These are phyloP conservation scores for Cyamopsis tetragonoloba DNA, from an alignment of 306 rosid genomes.

Conservation along the genomic window DNA sequence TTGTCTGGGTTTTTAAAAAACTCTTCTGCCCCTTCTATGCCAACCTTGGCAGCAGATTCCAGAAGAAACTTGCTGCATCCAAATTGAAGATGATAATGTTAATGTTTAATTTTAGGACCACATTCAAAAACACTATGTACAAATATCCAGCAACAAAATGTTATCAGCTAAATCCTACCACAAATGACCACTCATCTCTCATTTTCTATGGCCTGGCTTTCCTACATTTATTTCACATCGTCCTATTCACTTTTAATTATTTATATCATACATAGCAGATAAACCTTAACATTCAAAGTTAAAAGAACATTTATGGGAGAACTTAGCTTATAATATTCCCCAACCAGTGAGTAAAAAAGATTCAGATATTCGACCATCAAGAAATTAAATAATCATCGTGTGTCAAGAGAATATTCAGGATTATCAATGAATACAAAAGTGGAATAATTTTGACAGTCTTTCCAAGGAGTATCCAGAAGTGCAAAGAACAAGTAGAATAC, in stretches of 20 bases:
- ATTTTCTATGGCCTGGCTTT: not conserved
- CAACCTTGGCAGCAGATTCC: conserved; percentile 71
- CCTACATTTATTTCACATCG: no score
- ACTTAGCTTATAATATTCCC: not conserved
- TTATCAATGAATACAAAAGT: not conserved
- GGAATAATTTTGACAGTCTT: not conserved
- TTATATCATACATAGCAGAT: not conserved
- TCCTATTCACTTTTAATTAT: no score
- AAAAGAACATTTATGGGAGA: not conserved
- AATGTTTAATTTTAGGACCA: conserved; percentile 17
- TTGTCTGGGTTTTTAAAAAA: conserved; percentile 69
- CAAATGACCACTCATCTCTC: not conserved
- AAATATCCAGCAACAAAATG: not conserved
- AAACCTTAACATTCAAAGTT: not conserved
- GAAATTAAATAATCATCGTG: no score
- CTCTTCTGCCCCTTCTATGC: conserved; percentile 79
- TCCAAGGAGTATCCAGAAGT: not conserved
- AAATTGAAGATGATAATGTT: conserved; percentile 27
- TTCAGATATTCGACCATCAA: not conserved
- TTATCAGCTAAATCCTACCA: not conserved
- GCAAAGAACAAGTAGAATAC: not conserved
- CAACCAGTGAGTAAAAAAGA: not conserved
- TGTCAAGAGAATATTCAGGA: not conserved
- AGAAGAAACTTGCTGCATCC: conserved; percentile 76
- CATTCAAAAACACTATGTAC: not conserved